Base-by-base conservation (phyloP, 2,329 filamentous ascomycete genomes). In the Phyllosticta citribraziliensis region DNA sequence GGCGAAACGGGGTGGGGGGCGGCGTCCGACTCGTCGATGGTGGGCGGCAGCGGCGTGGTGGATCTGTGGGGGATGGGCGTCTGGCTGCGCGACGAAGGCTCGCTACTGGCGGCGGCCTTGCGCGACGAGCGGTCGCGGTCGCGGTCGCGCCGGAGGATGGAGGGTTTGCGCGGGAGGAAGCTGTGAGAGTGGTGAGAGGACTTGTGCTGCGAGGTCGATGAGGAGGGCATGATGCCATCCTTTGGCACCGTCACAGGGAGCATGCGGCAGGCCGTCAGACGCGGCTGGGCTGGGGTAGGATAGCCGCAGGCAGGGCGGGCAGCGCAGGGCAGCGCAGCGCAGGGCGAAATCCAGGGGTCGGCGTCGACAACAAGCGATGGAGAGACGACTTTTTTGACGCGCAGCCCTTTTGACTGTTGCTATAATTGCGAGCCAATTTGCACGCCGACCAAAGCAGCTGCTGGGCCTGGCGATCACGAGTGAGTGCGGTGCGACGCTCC, bases 1-100 rank as follows among this genome's bases (percentile, higher is more conserved):
- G 71, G 69, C 65, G 60, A 57, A 55, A 58, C 55, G 40, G 40
- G n/a, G 40, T 47, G 40, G 40, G 40, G 40, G 40, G 40, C 27
- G 24, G 40, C 47, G 19, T 61, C 60, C 52, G 60, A 58, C 55
- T 62, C 60, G 55, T 62, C 60, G 33, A 58, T 58, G 27, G 54
- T 56, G 50, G 59, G 59, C 59, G 59, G 59, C 50, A 62, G 51
- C 27, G 60, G 60, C 55, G 60, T 62, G 30, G 56, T 56, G 24
- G 60, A 57, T 50, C 51, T 19, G 30, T 50, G 19, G 52, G 60
- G 60, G 33, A 53, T 35, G 55, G 60, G 55, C 54, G 60, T 57
- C 30, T 33, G 51, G 56, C 60, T 62, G 60, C 56, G 55, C 40
- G 40, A 47, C 40, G 40, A 47, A 33, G 60, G 52, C 40, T 55